Conservation (phyloP, 2,329 filamentous ascomycete genomes). For the Claviceps citrina region DNA sequence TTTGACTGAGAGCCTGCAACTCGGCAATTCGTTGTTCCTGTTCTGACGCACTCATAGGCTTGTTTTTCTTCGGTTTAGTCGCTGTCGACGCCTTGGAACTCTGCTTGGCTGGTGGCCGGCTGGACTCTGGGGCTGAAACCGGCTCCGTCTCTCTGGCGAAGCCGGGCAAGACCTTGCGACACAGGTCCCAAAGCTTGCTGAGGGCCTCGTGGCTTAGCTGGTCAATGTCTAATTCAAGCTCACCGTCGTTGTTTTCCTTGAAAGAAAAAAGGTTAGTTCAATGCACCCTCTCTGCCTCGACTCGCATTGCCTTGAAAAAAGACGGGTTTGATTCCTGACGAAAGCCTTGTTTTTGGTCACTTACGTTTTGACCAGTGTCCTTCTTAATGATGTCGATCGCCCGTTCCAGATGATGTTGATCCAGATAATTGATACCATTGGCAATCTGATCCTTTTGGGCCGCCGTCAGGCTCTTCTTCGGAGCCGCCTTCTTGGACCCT, state of each 20-base stretch:
- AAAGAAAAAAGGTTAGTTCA: slow-evolving; percentile 2
- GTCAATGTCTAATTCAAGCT: slow-evolving; percentile 45
- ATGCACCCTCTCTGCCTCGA: too few species aligned
- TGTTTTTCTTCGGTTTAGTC: slow-evolving; percentile 53
- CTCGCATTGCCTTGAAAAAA: too few species aligned
- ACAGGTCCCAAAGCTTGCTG: slow-evolving; percentile 33
- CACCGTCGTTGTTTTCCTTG: slow-evolving; percentile 43
- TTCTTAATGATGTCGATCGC: slow-evolving; percentile 83
- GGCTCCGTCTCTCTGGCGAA: slow-evolving; percentile 22
- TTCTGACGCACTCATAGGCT: slow-evolving; percentile 57
- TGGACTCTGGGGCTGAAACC: slow-evolving; percentile 17
- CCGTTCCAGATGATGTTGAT: slow-evolving; percentile 59
- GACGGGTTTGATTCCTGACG: neutral
- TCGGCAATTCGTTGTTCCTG: slow-evolving; percentile 50
- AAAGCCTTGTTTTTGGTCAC: slow-evolving; percentile 13
- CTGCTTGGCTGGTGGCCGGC: slow-evolving; percentile 17
- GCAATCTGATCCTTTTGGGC: slow-evolving; percentile 87
- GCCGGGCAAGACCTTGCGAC: slow-evolving; percentile 26
- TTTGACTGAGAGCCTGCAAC: slow-evolving; percentile 37
- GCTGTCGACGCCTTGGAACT: slow-evolving; percentile 6
- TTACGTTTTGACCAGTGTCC: slow-evolving; percentile 63
- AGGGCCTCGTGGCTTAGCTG: slow-evolving; percentile 40
- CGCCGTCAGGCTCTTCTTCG: slow-evolving; percentile 45
- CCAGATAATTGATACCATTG: slow-evolving; percentile 65
- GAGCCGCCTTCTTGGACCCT: slow-evolving; percentile 28